A percentile compares a stretch with the other conserved stretches of the same genome.
Evolutionary conservation across 2,329 filamentous ascomycete genomes (phyloP).

Genomic region (Monosporascus ibericus): DNA sequence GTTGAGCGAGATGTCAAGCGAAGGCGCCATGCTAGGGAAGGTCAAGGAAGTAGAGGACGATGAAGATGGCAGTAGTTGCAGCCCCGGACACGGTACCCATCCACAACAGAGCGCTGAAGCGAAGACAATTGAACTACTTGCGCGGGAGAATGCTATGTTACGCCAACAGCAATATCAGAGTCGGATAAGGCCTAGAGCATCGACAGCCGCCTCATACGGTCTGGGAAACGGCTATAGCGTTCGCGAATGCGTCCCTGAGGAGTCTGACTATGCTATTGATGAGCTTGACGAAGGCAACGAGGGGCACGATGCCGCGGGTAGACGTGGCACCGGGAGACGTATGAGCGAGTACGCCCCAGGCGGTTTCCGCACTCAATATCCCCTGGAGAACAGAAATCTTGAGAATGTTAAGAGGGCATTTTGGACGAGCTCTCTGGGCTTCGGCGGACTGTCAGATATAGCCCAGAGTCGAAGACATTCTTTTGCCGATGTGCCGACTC

Average conservation of each 20-base stretch:
- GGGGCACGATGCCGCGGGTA: conserved; percentile 38
- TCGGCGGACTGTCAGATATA: conserved; percentile 54
- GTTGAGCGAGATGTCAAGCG: conserved; percentile 65
- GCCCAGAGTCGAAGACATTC: conserved; percentile 75
- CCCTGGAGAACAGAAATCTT: conserved; percentile 55
- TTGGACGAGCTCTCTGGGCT: conserved; percentile 68
- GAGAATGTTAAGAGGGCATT: conserved; percentile 62
- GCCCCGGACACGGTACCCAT: conserved; percentile 48
- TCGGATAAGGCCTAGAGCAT: conserved; percentile 52
- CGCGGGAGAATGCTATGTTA: conserved; percentile 57
- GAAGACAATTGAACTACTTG: conserved; percentile 57
- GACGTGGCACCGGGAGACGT: conserved; percentile 41
- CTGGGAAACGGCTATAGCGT: conserved; percentile 53
- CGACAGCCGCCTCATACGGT: conserved; percentile 47
- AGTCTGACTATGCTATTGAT: conserved; percentile 67
- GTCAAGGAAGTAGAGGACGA: conserved; percentile 66
- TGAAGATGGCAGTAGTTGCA: conserved; percentile 49
- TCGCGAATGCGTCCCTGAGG: conserved; percentile 55
- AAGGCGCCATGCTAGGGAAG: conserved; percentile 57
- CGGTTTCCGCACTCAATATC: conserved; percentile 40
- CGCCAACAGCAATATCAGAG: conserved; percentile 51
- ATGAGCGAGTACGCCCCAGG: conserved; percentile 52
- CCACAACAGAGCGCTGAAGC: conserved; percentile 48
- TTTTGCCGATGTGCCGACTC: conserved; percentile 63
- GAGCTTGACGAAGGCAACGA: conserved; percentile 61